Percentiles rank a stretch among this genome's conserved stretches.
These are phyloP conservation scores for Monosporascus sp. DNA, from an alignment of 2,329 filamentous ascomycete genomes.

Conservation along the genomic window DNA sequence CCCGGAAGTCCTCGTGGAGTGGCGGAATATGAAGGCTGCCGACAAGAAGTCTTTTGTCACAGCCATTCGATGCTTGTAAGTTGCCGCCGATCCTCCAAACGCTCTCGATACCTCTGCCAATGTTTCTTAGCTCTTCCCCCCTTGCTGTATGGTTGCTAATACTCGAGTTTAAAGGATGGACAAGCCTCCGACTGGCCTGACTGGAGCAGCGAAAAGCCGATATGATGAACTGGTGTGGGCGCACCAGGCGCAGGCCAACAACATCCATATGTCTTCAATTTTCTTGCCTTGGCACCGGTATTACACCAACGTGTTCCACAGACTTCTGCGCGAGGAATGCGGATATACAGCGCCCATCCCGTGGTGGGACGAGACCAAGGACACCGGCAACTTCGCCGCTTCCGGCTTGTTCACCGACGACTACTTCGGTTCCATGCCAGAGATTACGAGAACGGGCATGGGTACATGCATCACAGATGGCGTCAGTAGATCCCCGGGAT, in stretches of 20 bases:
- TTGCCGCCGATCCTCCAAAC: background rate
- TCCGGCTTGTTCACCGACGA: constrained; percentile 22
- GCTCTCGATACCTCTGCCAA: background rate
- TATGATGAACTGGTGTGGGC: constrained; percentile 29
- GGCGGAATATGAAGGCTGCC: constrained; percentile 25
- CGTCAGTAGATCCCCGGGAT: constrained; percentile 10
- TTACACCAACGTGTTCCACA: constrained; percentile 26
- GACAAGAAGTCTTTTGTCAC: constrained; percentile 25
- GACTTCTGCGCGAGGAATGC: constrained; percentile 28
- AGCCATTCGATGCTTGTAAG: constrained; percentile 24
- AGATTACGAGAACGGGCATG: constrained; percentile 16
- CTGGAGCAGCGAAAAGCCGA: constrained; percentile 21
- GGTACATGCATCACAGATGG: constrained; percentile 24
- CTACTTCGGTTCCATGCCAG: constrained; percentile 25
- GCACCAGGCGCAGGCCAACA: constrained; percentile 27
- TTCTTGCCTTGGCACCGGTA: constrained; percentile 31
- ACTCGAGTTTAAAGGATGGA: constrained; percentile 4
- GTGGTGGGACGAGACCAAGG: constrained; percentile 32
- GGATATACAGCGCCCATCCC: constrained; percentile 26
- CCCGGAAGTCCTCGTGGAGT: constrained; percentile 26
- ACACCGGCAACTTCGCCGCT: constrained; percentile 24
- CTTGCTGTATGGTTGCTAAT: background rate
- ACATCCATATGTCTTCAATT: constrained; percentile 28
- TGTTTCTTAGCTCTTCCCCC: background rate
- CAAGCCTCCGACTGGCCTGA: constrained; percentile 21